Evolutionary conservation across 164 flowering plant genomes (phyloP), one percentile per base, ranked within the genome.

Genomic region (Aristolochia fimbriata): DNA sequence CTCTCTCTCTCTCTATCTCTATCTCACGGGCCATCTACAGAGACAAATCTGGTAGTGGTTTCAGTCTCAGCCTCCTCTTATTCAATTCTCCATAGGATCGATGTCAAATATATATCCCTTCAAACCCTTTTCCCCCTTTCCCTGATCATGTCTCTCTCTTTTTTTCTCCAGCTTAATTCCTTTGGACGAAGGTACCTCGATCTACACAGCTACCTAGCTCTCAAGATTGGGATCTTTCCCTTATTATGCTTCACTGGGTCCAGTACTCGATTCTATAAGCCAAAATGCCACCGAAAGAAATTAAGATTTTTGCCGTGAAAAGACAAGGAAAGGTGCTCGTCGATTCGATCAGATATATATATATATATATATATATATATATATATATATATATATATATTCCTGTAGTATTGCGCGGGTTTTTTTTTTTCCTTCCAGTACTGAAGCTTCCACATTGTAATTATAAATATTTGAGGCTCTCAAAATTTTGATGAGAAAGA

Each of bases 11-110:
- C n/a, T n/a, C n/a, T n/a, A n/a, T n/a, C n/a, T n/a, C n/a, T n/a
- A n/a, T n/a, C n/a, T n/a, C n/a, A n/a, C n/a, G n/a, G 12, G 11
- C 52, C 7, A 37, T 37, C 43, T 37, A 37, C 43, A 37, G 43
- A 3, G 11, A 10, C 9, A 10, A 37, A 37, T 37, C 43, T 37
- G 11, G 7, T 37, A 51, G 55, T 51, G 55, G 15, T 14, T 20
- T 51, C 55, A 51, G 2, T 51, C 22, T 51, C 55, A 51, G 15
- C 55, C 55, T 20, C 55, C 55, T 51, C 55, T 51, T 20, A 51
- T 20, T 51, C 55, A 12, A 20, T 10, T 51, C 23, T 21, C 55
- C 19, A 3, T 50, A n/a, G 53, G 53, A 50, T n/a, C n/a, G n/a
- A n/a, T 15, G 53, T 9, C 21, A 50, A 50, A 27, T 27, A 3